A percentile compares a stretch with the other conserved stretches of the same genome.
phyloP scores from a whole-genome alignment of 495 filamentous ascomycete genomes.

The Filosporella fistucella region DNA sequence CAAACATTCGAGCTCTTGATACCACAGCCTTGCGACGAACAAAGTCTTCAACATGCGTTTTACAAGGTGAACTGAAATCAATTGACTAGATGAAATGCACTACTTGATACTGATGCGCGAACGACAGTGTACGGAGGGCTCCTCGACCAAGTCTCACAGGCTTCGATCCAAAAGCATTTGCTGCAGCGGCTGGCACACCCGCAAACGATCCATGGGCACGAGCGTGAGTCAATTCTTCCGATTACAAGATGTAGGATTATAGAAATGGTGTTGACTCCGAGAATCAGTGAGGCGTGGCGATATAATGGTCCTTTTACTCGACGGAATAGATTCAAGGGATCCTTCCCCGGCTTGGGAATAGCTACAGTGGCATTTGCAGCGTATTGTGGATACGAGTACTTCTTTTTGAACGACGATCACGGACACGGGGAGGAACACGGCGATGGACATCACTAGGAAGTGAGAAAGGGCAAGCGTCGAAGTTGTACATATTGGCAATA shows the following conservation, averaged over 20 bases:
- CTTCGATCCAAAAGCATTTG: constrained; percentile 74
- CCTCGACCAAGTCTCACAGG: constrained; percentile 69
- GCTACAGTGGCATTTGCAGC: constrained; percentile 84
- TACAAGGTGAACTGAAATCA: constrained; percentile 14
- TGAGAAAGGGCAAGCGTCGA: not conserved
- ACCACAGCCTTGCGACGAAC: constrained; percentile 14
- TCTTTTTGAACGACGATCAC: constrained; percentile 79
- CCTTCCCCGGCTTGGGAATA: constrained; percentile 87
- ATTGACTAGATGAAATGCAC: not conserved
- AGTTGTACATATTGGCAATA: constrained; percentile 23
- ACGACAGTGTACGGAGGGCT: constrained; percentile 24
- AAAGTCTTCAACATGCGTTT: constrained; percentile 19
- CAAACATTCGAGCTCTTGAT: not conserved
- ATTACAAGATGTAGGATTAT: too few species aligned
- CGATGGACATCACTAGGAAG: constrained; percentile 36
- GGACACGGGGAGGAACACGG: constrained; percentile 43
- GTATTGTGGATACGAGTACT: constrained; percentile 84
- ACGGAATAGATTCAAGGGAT: constrained; percentile 77
- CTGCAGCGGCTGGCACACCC: constrained; percentile 56
- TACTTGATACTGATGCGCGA: not conserved
- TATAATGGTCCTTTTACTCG: constrained; percentile 87
- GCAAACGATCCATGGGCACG: constrained; percentile 78
- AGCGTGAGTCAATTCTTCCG: constrained; percentile 8
- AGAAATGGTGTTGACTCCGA: constrained; percentile 3
- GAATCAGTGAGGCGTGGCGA: constrained; percentile 90